Evolutionary conservation across 2,329 filamentous ascomycete species (phyloP).

Genomic region (Penicillium sp.): DNA sequence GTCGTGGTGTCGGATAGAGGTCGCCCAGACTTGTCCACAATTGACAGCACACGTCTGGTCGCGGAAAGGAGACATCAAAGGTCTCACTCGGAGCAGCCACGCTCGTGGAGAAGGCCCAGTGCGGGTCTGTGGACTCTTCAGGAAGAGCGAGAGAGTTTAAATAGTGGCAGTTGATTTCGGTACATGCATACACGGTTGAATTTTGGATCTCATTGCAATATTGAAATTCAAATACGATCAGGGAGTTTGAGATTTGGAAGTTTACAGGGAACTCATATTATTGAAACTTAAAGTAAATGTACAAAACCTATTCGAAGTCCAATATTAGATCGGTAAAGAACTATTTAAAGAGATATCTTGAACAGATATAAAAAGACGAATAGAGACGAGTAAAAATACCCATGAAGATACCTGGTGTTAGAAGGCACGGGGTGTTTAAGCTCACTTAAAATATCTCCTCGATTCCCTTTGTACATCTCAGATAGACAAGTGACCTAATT

Average conservation of each 20-base stretch:
- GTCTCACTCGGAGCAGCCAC: slow-evolving; percentile 40
- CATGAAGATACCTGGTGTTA: too few relatives aligned
- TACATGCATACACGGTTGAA: not conserved
- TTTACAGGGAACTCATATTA: not conserved
- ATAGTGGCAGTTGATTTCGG: not conserved
- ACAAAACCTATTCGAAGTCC: too few relatives aligned
- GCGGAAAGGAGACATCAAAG: slow-evolving; percentile 32
- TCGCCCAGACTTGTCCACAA: not conserved
- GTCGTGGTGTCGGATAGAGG: slow-evolving; percentile 2
- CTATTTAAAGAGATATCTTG: too few relatives aligned
- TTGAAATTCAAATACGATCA: not conserved
- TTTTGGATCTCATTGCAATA: not conserved
- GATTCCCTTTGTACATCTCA: too few relatives aligned
- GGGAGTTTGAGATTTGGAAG: not conserved
- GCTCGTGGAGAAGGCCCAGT: slow-evolving; percentile 38
- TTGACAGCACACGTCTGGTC: slow-evolving; percentile 10
- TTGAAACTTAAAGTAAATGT: not conserved
- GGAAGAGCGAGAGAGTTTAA: slow-evolving; percentile 27
- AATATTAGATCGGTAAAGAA: too few relatives aligned
- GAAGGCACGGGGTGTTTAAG: too few relatives aligned
- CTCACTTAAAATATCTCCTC: too few relatives aligned
- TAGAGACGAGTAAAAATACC: too few relatives aligned
- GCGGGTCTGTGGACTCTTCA: slow-evolving; percentile 35
- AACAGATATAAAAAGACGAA: too few relatives aligned
- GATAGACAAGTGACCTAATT: too few relatives aligned